Evolutionary conservation across 116 monocot species (phyloP), one percentile per base, ranked within the genome.

Genomic region (Zostera marina): DNA sequence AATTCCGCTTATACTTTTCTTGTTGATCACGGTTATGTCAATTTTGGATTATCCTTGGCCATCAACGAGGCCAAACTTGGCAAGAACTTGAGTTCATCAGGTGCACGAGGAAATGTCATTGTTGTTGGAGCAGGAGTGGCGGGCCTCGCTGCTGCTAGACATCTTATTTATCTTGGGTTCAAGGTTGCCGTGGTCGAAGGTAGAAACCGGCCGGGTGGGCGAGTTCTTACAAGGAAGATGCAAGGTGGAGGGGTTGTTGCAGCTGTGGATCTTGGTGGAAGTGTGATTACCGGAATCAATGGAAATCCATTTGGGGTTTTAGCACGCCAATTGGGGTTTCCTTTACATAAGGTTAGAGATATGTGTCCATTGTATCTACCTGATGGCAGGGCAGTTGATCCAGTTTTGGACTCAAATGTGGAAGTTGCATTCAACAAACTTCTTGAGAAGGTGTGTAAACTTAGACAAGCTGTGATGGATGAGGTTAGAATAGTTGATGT

Each of bases 251-350:
- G 61, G 21, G 63, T 65, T 38, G 73, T 70, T 4, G 90, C 86
- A 0, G 85, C 90, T 0, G 86, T 70, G 2, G 98, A 98, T 46
- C 80, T 98, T 15, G 90, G 90, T 0, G 90, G 98, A 19, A 90
- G 86, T 14, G 98, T 98, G 8, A 78, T 98, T 20, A 98, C 86
- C 0, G 98, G 98, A 9, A 90, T 98, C 56, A 98, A 98, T 32
- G 86, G 86, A 3, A 90, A 98, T 42, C 98, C 90, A 0, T 56
- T 98, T 3, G 98, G 76, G 1, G 90, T 98, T 19, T 64, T 98
- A 0, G 98, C 81, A 0, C 58, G 98, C 10, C 98, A 98, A 68
- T 66, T 90, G 7, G 86, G 90, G 5, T 74, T 83, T 19, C 98
- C 98, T 7, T 76, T 98, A 14, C 90, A 90, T 63, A 98, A 98